Conservation (phyloP, 306 rosid species). For the Rosa multiflora region DNA sequence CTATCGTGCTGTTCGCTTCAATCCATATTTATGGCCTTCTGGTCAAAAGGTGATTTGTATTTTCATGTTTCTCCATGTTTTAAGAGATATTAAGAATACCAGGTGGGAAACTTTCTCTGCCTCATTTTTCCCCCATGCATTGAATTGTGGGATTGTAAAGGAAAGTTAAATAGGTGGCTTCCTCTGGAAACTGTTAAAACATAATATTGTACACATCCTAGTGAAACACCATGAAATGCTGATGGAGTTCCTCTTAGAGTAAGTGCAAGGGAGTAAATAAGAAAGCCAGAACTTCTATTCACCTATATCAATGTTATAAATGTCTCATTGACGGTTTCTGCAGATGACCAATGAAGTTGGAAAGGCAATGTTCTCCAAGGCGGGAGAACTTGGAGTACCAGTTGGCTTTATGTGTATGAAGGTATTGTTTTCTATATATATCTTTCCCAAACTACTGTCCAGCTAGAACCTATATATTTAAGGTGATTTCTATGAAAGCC, state of each 20-base stretch:
- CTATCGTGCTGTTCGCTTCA: conserved; percentile 79
- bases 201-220: not conserved
- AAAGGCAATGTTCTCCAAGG: conserved; percentile 61
- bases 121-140: not conserved
- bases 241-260: not conserved
- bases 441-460: not conserved
- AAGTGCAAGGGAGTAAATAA: not conserved
- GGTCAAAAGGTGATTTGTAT: conserved; percentile 56
- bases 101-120: not conserved
- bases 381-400: conserved; percentile 82
- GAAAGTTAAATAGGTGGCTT: not conserved
- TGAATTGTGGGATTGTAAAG: conserved; percentile 1
- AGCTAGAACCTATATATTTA: not conserved
- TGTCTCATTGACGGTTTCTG: conserved; percentile 15
- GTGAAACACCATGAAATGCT: not conserved
- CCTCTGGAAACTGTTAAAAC: not conserved
- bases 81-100: not conserved
- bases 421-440: conserved; percentile 34
- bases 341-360: conserved; percentile 94
- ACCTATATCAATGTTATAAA: not conserved
- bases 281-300: not conserved
- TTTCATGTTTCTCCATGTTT: not conserved
- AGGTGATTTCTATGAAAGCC: not conserved
- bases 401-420: conserved; percentile 92
- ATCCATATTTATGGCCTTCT: conserved; percentile 89